Evolutionary conservation across 257 asterid species (phyloP), one percentile per base, ranked within the genome.

Genomic region (Solanum bulbocastanum): DNA sequence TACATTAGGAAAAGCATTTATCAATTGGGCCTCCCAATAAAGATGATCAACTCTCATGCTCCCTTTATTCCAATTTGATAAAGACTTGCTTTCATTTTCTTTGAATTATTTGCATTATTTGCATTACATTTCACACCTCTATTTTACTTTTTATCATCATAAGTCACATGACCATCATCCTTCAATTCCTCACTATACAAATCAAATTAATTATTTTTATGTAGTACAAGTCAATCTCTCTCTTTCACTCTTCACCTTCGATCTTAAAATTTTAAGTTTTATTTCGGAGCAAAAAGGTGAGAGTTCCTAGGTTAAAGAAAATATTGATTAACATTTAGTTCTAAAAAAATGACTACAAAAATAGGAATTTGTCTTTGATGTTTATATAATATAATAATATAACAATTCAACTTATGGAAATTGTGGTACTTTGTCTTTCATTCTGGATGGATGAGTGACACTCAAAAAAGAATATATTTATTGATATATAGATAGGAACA

Each of bases 1-100:
- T 87, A 89, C 88, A 65, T 58, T 65, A n/a, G 87, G 84, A 66
- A 88, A 88, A 71, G 87, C 39, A 62, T 62, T 25, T 37, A 27
- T 40, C 32, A 37, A 42, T 44, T 40, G 68, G 84, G 56, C 69
- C 68, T 68, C 84, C 83, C 78, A 72, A 72, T 68, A 86, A 73
- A 85, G 76, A 86, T 30, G 79, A 71, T 66, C 65, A 46, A 68
- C 79, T 65, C 79, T 39, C 65, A 37, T 40, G 87, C 76, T 40
- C 87, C 62, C 62, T 85, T 44, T 85, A 71, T 65, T 85, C 78
- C 76, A 20, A 71, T 27, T 68, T 65, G 74, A 85, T 85, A 68
- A 68, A 23, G 87, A 85, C 82, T 68, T 23, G 27, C 82, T 85
- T 85, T 85, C 87, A 25, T 85, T 85, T 71, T 65, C 30, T 85